Evolutionary conservation across 148 eudicot species (phyloP).

Genomic region (Silene uniflora): DNA sequence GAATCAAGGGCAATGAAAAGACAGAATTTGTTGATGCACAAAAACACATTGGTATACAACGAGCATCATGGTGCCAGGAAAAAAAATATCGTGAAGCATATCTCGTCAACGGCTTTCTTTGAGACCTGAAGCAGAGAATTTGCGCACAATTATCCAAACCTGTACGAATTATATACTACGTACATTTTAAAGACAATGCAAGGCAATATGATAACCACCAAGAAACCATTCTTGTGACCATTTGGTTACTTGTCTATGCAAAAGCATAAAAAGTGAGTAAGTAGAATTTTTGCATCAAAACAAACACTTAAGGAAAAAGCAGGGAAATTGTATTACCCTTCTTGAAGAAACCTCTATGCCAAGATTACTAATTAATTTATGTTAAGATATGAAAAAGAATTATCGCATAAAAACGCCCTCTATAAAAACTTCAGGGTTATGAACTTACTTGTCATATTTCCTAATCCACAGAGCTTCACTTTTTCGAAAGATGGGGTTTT

Average conservation of each 20-base stretch:
- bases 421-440: background rate
- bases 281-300: background rate
- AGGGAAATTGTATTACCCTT: background rate
- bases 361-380: background rate
- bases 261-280: too few species aligned
- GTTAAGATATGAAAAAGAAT: background rate
- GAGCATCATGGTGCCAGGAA: background rate
- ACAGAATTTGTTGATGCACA: conserved; percentile 9
- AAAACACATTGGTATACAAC: background rate
- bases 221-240: background rate
- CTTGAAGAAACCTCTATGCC: background rate
- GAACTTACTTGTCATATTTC: conserved; percentile 21
- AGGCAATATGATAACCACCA: background rate
- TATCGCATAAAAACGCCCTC: background rate
- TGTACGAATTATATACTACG: background rate
- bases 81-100: background rate
- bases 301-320: background rate
- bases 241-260: background rate
- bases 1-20: background rate
- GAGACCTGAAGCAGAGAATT: background rate
- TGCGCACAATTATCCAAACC: background rate
- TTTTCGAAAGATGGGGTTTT: conserved; percentile 62
- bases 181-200: background rate
- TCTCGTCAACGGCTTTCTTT: conserved; percentile 8
- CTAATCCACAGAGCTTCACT: conserved; percentile 26